Percentiles rank a stretch among this genome's conserved stretches.
Conservation (phyloP, 495 filamentous ascomycete genomes). For the Sporormia fimetaria region DNA sequence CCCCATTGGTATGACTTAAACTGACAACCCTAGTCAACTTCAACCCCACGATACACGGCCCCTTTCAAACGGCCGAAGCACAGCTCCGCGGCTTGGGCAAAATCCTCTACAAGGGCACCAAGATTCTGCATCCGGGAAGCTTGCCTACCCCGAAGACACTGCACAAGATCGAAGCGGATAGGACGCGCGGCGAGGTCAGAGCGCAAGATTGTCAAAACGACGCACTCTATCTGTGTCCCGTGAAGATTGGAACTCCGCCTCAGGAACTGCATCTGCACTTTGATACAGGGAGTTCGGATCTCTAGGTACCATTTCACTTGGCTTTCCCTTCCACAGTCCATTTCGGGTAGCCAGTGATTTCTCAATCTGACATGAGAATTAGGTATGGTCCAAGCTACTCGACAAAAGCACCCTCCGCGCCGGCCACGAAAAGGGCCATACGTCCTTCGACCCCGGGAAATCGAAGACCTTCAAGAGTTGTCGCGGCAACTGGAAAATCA, state of each 20-base stretch:
- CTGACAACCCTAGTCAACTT: conserved; percentile 38
- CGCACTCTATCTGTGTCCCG: conserved; percentile 53
- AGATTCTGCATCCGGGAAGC: conserved; percentile 7
- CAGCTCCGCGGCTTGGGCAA: conserved; percentile 39
- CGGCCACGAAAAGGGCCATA: conserved; percentile 16
- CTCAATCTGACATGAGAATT: not conserved
- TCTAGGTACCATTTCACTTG: conserved; percentile 47
- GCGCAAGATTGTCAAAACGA: conserved; percentile 71
- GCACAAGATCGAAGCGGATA: conserved; percentile 36
- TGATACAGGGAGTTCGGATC: conserved; percentile 66
- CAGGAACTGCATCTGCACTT: conserved; percentile 61
- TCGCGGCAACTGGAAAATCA: conserved; percentile 52
- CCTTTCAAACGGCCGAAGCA: conserved; percentile 45
- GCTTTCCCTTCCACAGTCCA: not conserved
- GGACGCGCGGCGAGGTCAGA: conserved; percentile 44
- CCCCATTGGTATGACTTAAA: not conserved
- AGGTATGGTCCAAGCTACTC: conserved; percentile 47
- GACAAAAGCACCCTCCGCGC: conserved; percentile 32
- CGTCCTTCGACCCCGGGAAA: conserved; percentile 44
- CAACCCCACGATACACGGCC: conserved; percentile 55
- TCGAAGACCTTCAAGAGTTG: conserved; percentile 50
- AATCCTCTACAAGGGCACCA: conserved; percentile 26
- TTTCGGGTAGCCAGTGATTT: not conserved
- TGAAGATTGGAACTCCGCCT: conserved; percentile 55
- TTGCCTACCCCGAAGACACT: conserved; percentile 31